Base-by-base conservation (phyloP, 2,329 filamentous ascomycete genomes). In the Talaromyces piceae region DNA sequence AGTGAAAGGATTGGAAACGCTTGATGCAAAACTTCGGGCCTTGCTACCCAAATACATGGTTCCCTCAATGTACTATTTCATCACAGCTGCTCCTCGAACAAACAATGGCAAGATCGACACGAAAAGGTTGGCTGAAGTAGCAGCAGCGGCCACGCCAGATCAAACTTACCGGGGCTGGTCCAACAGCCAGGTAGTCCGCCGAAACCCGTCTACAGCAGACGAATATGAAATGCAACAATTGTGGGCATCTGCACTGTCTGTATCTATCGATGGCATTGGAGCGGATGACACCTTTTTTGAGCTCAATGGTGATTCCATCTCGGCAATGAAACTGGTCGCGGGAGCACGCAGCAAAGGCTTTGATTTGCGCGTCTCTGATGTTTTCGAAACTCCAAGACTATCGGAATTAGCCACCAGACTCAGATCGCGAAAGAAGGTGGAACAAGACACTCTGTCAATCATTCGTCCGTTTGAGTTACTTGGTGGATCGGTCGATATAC, bases 121-220 rank as follows among this genome's bases (percentile, higher is more conserved):
- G 18, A 41, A 50, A 16, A 45, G 28, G n/a, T 5, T 50, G 5
- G 5, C 22, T 6, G 33, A 25, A 13, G 11, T 50, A 22, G n/a
- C 41, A 9, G 6, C 8, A 5, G 44, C 43, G 48, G 37, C 37
- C 20, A 26, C 50, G n/a, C 30, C 54, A 31, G 47, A 51, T n/a
- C 18, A 30, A 12, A 11, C 54, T 20, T 31, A 49, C 23, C 27
- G 28, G 26, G 16, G 41, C 28, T 31, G 46, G 41, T 22, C n/a
- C n/a, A 13, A 56, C 63, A 1, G 67, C 76, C 49, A 67, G 20
- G 13, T 22, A 54, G 11, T 56, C 62, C 45, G 18, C 5, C 37
- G 37, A 41, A 23, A 41, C 12, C 37, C 2, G 52, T 53, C 43
- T 6, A 47, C 49, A 3, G 3, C 33, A n/a, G 27, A n/a, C 8